These are phyloP conservation scores for Parietichytrium sp. DNA, from an alignment of 108 stramenopile species.

Conservation along the genomic window DNA sequence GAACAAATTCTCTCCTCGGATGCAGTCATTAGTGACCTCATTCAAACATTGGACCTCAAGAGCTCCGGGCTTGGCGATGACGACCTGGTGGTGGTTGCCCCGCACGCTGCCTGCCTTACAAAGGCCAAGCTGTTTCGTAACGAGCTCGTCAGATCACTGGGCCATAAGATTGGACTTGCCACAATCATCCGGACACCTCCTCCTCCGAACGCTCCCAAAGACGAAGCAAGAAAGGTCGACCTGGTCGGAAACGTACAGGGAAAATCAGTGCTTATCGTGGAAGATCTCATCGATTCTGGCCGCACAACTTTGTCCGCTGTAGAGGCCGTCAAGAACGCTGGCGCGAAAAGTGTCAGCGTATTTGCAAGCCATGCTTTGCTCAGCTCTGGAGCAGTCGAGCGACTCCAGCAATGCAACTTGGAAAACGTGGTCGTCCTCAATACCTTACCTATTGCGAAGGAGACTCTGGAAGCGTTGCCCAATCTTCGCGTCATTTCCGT, in stretches of 20 bases:
- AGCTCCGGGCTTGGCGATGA: neutral
- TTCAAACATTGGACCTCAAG: no score
- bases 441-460: slow-evolving; percentile 22
- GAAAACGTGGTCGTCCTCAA: slow-evolving; percentile 45
- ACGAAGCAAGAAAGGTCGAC: neutral
- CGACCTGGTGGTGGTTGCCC: neutral
- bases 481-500: slow-evolving; percentile 2
- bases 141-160: neutral
- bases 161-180: neutral
- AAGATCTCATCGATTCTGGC: slow-evolving; percentile 50
- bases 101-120: neutral
- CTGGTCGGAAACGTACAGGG: slow-evolving; percentile 43
- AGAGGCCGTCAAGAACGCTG: neutral
- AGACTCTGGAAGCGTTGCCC: neutral
- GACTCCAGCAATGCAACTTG: neutral
- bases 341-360: slow-evolving; percentile 41
- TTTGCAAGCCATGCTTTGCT: slow-evolving; percentile 49
- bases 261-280: slow-evolving; percentile 50
- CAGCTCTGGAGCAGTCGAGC: neutral
- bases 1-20: slow-evolving; percentile 26
- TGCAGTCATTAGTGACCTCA: neutral
- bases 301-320: slow-evolving; percentile 36
- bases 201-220: neutral
- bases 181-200: neutral
- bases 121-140: neutral